Base-by-base conservation (phyloP, 352 stramenopile genomes). In the Globisporangium camurandrum region DNA sequence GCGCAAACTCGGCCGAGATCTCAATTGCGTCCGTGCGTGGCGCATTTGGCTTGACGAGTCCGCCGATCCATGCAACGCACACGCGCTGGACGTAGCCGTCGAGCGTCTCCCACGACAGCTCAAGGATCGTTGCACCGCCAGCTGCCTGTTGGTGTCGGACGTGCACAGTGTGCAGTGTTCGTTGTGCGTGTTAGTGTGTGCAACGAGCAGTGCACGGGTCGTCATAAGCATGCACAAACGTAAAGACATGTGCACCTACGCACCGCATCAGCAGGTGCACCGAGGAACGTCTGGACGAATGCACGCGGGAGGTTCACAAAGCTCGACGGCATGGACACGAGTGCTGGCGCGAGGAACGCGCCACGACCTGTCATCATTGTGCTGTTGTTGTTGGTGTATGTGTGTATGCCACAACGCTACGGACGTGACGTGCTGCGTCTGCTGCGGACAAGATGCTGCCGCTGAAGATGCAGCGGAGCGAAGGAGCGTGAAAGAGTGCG, bases 11-110 rank as follows among this genome's bases (percentile, higher is more conserved):
- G 19, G 66, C 56, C 7, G 84, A 75, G 4, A 96, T 67, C 69
- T 96, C 84, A 57, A 96, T 81, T 19, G 77, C 65, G 24, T 93
- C 83, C 44, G 75, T 95, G 52, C 10, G 46, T n/a, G 12, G 36
- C 17, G 36, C 36, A 22, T 7, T 41, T 8, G 71, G 62, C 50
- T 78, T 81, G 23, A 80, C 64, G 43, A 87, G 41, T 0, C 73
- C 79, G 14, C 79, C 76, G 33, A 88, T 66, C 79, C 79, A 90
- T 5, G 66, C 79, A 22, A 84, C 66, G 45, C 75, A 86, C 16
- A 88, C 70, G 41, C 75, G 74, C 53, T 88, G 79, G 23, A 86
- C 72, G 43, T 90, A 87, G 50, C 79, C 79, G n/a, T 90, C 79
- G 16, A 80, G 46, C 8, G 79, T 86, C 59, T 88, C 76, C 79